phyloP scores from a whole-genome alignment of 345 rosid species.

The Ceriops zippeliana region DNA sequence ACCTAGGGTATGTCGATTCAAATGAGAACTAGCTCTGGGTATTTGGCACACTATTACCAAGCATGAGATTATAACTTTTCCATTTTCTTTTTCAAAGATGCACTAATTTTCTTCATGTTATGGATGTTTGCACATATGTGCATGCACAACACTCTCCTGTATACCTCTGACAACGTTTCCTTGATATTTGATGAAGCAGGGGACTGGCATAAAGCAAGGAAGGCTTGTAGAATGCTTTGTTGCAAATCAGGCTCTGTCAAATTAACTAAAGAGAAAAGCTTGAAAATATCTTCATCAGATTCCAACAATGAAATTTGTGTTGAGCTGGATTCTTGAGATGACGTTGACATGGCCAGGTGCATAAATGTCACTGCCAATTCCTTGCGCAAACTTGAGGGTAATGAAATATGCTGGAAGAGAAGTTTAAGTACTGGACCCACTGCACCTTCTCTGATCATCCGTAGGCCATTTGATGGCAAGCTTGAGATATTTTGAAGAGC shows the following conservation, averaged over 20 bases:
- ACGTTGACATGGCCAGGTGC: slow-evolving; percentile 57
- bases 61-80: neutral
- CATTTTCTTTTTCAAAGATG: slow-evolving; percentile 4
- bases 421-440: slow-evolving; percentile 43
- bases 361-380: slow-evolving; percentile 47
- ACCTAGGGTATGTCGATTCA: neutral
- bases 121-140: neutral
- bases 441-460: slow-evolving; percentile 63
- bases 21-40: neutral
- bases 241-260: slow-evolving; percentile 49
- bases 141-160: neutral
- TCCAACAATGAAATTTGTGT: slow-evolving; percentile 42
- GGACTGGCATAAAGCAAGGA: slow-evolving; percentile 54
- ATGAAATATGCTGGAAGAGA: slow-evolving; percentile 40
- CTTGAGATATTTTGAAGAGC: slow-evolving; percentile 54
- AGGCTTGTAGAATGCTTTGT: slow-evolving; percentile 49
- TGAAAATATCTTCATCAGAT: slow-evolving; percentile 49
- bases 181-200: slow-evolving; percentile 43
- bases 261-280: slow-evolving; percentile 50
- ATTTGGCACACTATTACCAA: neutral
- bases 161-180: slow-evolving; percentile 53
- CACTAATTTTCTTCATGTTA: neutral
- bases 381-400: slow-evolving; percentile 45
- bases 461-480: slow-evolving; percentile 48
- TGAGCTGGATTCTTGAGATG: slow-evolving; percentile 36